A percentile compares a stretch with the other conserved stretches of the same genome.
These are phyloP conservation scores for Exobasidium rhododendri DNA, from an alignment of 1,284 basidiomycete species.

Conservation along the genomic window DNA sequence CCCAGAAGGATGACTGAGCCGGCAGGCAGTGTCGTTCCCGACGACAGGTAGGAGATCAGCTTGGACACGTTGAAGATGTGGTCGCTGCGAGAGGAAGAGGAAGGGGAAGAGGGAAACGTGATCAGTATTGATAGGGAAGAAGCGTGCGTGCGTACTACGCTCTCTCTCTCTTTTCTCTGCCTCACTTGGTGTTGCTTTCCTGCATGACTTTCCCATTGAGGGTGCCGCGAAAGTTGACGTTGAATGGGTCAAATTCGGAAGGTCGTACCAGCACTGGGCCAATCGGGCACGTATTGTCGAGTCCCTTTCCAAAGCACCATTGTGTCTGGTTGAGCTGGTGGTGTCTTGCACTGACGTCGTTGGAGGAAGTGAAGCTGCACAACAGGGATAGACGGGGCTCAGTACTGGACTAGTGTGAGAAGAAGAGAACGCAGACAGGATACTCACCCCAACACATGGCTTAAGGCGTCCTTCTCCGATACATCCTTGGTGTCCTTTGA, in stretches of 20 bases:
- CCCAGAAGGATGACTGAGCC: slow-evolving; percentile 48
- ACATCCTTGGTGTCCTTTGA: slow-evolving; percentile 70
- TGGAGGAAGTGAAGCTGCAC: slow-evolving; percentile 54
- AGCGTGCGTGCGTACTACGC: too few relatives aligned
- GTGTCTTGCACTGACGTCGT: slow-evolving; percentile 56
- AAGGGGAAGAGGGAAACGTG: background rate
- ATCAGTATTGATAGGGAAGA: background rate
- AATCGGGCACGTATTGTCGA: slow-evolving; percentile 57
- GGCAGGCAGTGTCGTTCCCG: slow-evolving; percentile 32
- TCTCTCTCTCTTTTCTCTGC: too few relatives aligned
- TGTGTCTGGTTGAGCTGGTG: slow-evolving; percentile 53
- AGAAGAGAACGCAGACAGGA: too few relatives aligned
- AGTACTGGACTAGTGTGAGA: too few relatives aligned
- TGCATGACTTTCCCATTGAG: slow-evolving; percentile 55
- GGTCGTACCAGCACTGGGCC: slow-evolving; percentile 52
- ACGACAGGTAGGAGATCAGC: slow-evolving; percentile 54
- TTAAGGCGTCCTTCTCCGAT: background rate
- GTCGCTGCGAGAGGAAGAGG: slow-evolving; percentile 45
- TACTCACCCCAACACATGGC: background rate
- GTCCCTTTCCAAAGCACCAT: slow-evolving; percentile 56
- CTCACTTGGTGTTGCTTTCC: slow-evolving; percentile 53
- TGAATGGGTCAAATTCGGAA: background rate
- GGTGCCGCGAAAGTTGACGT: slow-evolving; percentile 37
- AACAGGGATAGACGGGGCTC: too few relatives aligned
- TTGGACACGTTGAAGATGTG: slow-evolving; percentile 57